A percentile compares a stretch with the other conserved stretches of the same genome.
Evolutionary conservation across 306 rosid species (phyloP).

Genomic region (Sicyos baderoa): DNA sequence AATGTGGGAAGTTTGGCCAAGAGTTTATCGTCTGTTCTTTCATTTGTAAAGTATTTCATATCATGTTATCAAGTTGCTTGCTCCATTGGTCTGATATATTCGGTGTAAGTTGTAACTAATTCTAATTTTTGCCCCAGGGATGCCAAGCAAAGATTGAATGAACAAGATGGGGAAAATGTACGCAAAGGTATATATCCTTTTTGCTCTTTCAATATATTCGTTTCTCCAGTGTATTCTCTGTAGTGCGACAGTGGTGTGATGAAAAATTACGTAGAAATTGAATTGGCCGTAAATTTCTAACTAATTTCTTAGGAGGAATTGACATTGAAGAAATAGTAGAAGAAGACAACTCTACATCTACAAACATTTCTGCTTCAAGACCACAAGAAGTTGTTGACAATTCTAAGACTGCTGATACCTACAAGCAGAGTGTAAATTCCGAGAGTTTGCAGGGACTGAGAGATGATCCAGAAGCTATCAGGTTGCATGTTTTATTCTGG

Average conservation of each 20-base stretch:
- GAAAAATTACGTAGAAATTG: background rate
- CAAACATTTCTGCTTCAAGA: slow-evolving; percentile 31
- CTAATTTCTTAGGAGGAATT: slow-evolving; percentile 35
- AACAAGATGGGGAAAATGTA: slow-evolving; percentile 34
- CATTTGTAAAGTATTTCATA: background rate
- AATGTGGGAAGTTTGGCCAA: no score
- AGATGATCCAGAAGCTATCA: slow-evolving; percentile 67
- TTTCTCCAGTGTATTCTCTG: background rate
- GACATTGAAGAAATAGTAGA: slow-evolving; percentile 84
- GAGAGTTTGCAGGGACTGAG: slow-evolving; percentile 48
- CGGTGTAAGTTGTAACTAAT: no score
- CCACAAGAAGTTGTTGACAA: slow-evolving; percentile 30
- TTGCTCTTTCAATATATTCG: background rate
- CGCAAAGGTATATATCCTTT: slow-evolving; percentile 36
- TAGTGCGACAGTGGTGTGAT: background rate
- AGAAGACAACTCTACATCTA: slow-evolving; percentile 42
- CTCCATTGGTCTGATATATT: slow-evolving; percentile 1
- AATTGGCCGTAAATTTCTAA: background rate
- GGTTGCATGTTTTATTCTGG: slow-evolving; percentile 29
- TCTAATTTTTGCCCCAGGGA: slow-evolving; percentile 52
- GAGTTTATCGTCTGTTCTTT: background rate
- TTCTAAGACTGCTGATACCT: slow-evolving; percentile 33
- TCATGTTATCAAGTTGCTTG: slow-evolving; percentile 6
- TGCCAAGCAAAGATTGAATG: slow-evolving; percentile 50
- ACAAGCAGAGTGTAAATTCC: slow-evolving; percentile 28